These are phyloP conservation scores for Atalantia buxifolia DNA, from an alignment of 345 rosid genomes.

Conservation along the genomic window DNA sequence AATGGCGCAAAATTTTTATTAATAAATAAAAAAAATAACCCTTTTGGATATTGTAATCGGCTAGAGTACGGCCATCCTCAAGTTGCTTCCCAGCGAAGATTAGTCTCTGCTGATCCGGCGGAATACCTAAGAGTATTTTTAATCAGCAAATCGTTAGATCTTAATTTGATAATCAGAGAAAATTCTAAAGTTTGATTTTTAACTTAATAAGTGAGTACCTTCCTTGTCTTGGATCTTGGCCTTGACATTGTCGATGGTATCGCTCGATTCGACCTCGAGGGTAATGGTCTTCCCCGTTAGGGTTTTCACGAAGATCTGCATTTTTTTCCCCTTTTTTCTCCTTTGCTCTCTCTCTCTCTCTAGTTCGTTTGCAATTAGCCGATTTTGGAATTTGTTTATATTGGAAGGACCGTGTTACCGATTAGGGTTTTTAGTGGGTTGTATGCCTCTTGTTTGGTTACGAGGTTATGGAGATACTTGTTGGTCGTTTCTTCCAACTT, in stretches of 20 bases:
- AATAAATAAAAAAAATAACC: slow-evolving; percentile 14
- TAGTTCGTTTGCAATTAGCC: not conserved
- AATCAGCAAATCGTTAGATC: slow-evolving; percentile 3
- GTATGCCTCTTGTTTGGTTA: slow-evolving; percentile 23
- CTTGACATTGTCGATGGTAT: slow-evolving; percentile 72
- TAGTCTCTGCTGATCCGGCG: slow-evolving; percentile 56
- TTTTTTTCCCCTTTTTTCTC: slow-evolving; percentile 12
- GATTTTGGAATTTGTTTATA: not conserved
- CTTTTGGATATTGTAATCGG: slow-evolving; percentile 52
- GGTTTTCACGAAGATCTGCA: slow-evolving; percentile 81
- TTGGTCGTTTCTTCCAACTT: no score
- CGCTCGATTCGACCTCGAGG: slow-evolving; percentile 73
- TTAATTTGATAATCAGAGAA: not conserved
- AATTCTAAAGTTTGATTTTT: not conserved
- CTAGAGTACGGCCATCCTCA: slow-evolving; percentile 55
- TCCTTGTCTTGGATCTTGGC: slow-evolving; percentile 84
- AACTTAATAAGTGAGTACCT: slow-evolving; percentile 23
- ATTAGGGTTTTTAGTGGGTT: slow-evolving; percentile 6
- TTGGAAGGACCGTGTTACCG: not conserved
- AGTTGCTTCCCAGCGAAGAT: slow-evolving; percentile 57
- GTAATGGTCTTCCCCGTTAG: slow-evolving; percentile 74
- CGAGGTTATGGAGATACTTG: not conserved
- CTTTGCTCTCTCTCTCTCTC: not conserved
- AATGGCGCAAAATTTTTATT: not conserved
- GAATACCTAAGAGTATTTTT: slow-evolving; percentile 29